phyloP scores from a whole-genome alignment of 2,329 filamentous ascomycete species.

The Claviceps sp. region DNA sequence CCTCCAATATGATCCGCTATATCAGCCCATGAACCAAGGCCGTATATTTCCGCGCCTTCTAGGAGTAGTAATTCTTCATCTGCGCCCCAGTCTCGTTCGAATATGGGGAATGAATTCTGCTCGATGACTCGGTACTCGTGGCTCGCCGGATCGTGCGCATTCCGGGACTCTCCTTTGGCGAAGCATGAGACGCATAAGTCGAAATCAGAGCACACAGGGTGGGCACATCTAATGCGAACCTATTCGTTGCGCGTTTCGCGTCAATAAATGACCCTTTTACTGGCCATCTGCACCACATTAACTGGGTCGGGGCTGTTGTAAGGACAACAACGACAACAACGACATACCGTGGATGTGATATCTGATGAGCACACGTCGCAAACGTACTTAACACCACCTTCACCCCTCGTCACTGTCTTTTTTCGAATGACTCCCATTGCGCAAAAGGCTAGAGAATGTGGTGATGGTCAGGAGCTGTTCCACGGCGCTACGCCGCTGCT shows the following conservation, averaged over 20 bases:
- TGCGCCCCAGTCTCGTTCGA: slow-evolving; percentile 87
- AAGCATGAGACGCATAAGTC: slow-evolving; percentile 97
- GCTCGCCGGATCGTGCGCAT: slow-evolving; percentile 72
- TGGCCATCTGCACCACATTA: background rate
- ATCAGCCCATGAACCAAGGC: slow-evolving; percentile 92
- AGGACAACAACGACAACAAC: slow-evolving; percentile 19
- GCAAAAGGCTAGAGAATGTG: background rate
- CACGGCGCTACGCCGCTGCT: background rate
- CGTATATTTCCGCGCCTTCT: slow-evolving; percentile 92
- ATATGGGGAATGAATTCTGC: slow-evolving; percentile 96
- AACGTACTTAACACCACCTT: slow-evolving; percentile 88
- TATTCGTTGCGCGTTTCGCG: slow-evolving; percentile 22
- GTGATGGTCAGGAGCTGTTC: background rate
- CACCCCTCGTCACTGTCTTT: slow-evolving; percentile 75
- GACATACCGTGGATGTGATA: slow-evolving; percentile 84
- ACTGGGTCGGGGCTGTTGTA: slow-evolving; percentile 1
- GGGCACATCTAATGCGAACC: slow-evolving; percentile 91
- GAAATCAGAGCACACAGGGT: slow-evolving; percentile 75
- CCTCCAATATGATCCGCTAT: slow-evolving; percentile 97
- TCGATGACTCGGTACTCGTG: slow-evolving; percentile 92
- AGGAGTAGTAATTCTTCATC: slow-evolving; percentile 90
- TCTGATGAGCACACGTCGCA: slow-evolving; percentile 95
- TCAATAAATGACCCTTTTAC: slow-evolving; percentile 1
- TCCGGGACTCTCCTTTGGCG: slow-evolving; percentile 63
- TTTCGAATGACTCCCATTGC: slow-evolving; percentile 89